Evolutionary conservation across 1,284 basidiomycete genomes (phyloP).

Genomic region (Naganishia sp.): DNA sequence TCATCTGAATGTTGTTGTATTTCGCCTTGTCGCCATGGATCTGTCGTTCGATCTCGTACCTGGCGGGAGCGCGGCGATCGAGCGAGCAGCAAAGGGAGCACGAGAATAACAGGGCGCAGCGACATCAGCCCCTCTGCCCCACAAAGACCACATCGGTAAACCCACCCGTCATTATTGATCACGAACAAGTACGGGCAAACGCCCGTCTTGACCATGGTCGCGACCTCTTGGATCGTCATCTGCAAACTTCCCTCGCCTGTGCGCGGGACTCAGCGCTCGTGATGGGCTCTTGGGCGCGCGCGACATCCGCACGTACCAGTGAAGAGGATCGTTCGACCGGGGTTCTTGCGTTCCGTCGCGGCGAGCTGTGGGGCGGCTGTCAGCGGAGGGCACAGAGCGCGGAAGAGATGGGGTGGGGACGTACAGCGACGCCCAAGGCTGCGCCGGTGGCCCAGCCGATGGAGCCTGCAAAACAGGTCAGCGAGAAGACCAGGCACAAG

Average conservation of each 20-base stretch:
- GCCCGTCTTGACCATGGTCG: slow-evolving; percentile 56
- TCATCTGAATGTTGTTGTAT: slow-evolving; percentile 56
- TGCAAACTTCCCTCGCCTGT: slow-evolving; percentile 51
- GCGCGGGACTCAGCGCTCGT: background rate
- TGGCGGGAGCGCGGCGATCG: background rate
- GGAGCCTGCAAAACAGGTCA: slow-evolving; percentile 60
- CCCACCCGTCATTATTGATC: slow-evolving; percentile 85
- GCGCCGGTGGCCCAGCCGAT: slow-evolving; percentile 78
- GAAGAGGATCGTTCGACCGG: slow-evolving; percentile 74
- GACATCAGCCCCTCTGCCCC: background rate
- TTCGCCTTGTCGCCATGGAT: slow-evolving; percentile 51
- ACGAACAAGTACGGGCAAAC: slow-evolving; percentile 59
- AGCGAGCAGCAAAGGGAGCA: background rate
- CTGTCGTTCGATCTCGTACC: slow-evolving; percentile 34
- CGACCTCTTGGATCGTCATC: slow-evolving; percentile 53
- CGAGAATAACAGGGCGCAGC: background rate
- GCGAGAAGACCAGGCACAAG: slow-evolving; percentile 32
- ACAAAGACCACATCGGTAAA: slow-evolving; percentile 56
- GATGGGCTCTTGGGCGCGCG: background rate
- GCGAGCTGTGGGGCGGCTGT: slow-evolving; percentile 60
- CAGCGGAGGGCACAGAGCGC: background rate
- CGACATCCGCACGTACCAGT: slow-evolving; percentile 63
- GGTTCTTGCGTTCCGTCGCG: slow-evolving; percentile 65
- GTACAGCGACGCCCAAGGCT: slow-evolving; percentile 40
- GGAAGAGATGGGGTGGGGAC: slow-evolving; percentile 56